Evolutionary conservation across 2,329 filamentous ascomycete species (phyloP).

Genomic region (Beauveria varroae): DNA sequence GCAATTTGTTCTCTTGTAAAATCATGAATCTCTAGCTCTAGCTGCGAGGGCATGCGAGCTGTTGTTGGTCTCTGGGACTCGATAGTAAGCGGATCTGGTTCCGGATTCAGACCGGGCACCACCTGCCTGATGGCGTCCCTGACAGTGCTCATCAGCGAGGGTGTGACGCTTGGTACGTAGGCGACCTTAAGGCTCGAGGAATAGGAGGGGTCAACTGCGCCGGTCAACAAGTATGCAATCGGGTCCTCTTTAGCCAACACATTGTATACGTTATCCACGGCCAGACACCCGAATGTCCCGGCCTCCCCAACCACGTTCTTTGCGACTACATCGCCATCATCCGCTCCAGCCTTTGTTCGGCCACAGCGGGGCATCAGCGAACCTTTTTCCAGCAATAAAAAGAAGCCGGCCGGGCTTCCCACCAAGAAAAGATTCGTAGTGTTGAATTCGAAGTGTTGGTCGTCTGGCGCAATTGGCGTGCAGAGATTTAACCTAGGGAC

Average conservation of each 20-base stretch:
- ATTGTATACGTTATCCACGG: conserved; percentile 95
- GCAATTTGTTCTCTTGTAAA: conserved; percentile 89
- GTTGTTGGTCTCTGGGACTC: conserved; percentile 30
- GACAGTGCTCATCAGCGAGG: conserved; percentile 57
- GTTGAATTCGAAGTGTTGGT: conserved; percentile 77
- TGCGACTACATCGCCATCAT: conserved; percentile 51
- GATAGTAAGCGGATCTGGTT: conserved; percentile 21
- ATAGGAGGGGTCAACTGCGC: conserved; percentile 76
- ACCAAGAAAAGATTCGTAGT: conserved; percentile 83
- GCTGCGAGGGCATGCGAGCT: conserved; percentile 48
- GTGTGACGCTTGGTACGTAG: conserved; percentile 66
- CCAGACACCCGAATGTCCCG: conserved; percentile 80
- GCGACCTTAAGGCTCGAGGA: conserved; percentile 69
- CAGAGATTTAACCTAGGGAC: conserved; percentile 45
- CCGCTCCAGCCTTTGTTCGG: conserved; percentile 66
- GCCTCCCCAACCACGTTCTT: conserved; percentile 63
- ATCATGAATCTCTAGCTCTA: conserved; percentile 95
- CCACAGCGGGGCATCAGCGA: conserved; percentile 68
- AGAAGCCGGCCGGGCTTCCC: conserved; percentile 88
- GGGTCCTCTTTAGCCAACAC: conserved; percentile 65
- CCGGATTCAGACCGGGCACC: conserved; percentile 43
- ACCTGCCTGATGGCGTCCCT: conserved; percentile 55
- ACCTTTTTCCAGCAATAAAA: conserved; percentile 73
- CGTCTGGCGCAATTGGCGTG: conserved; percentile 31
- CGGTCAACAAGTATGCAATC: conserved; percentile 88